A percentile compares a stretch with the other conserved stretches of the same genome.
These are phyloP conservation scores for Aeschynomene evenia DNA, from an alignment of 306 rosid species.

Conservation along the genomic window DNA sequence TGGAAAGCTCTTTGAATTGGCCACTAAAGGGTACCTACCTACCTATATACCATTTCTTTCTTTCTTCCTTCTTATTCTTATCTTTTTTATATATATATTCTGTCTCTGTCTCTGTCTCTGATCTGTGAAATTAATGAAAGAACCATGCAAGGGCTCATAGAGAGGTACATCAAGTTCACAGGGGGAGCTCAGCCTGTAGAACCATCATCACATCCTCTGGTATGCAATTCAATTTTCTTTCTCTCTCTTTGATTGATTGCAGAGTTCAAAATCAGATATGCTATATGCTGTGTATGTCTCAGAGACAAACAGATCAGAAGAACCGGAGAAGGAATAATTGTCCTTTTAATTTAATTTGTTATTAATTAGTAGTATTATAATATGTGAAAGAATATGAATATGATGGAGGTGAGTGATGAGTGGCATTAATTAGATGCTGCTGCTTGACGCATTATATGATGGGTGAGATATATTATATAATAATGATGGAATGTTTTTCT, in stretches of 20 bases:
- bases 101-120: no score
- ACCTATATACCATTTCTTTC: not conserved
- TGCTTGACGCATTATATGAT: constrained; percentile 15
- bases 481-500: no score
- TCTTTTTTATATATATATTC: not conserved
- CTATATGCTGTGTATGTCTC: no score
- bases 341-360: not conserved
- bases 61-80: no score
- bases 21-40: constrained; percentile 71
- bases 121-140: no score
- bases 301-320: no score
- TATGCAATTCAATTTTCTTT: not conserved
- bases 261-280: no score
- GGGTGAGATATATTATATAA: constrained; percentile 14
- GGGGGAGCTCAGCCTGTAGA: constrained; percentile 48
- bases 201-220: constrained; percentile 43
- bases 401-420: no score
- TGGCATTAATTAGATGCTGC: constrained; percentile 44
- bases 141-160: constrained; percentile 84
- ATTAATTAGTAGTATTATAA: constrained; percentile 4
- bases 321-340: not conserved
- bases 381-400: constrained; percentile 2
- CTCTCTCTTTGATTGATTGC: no score
- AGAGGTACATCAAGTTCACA: constrained; percentile 69
- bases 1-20: constrained; percentile 87